Evolutionary conservation across 176 grass and related monocot genomes (phyloP).

Genomic region (Cocos nucifera): DNA sequence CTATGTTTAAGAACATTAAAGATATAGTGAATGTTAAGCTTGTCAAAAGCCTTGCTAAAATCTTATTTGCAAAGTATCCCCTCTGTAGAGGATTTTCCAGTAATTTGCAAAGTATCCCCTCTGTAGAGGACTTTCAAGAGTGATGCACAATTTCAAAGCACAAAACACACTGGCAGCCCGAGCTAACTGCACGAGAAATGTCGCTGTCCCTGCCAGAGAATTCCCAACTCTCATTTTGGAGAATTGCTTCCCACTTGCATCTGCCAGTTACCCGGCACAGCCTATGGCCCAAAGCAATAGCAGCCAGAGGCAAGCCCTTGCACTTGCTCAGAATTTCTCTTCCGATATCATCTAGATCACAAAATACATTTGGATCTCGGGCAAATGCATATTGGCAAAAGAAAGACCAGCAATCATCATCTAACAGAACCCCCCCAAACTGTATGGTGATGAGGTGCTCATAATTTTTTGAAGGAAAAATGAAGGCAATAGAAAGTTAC

Average conservation of each 20-base stretch:
- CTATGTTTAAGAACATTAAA: too few relatives aligned
- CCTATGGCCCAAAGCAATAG: slow-evolving; percentile 19
- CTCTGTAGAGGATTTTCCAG: too few relatives aligned
- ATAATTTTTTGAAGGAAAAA: too few relatives aligned
- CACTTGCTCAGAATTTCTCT: slow-evolving; percentile 21
- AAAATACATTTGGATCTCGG: background rate
- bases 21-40: too few relatives aligned
- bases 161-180: slow-evolving; percentile 22
- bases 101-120: too few relatives aligned
- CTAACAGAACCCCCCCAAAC: slow-evolving; percentile 4
- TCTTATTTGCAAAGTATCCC: too few relatives aligned
- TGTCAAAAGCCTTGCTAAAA: too few relatives aligned
- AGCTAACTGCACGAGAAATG: background rate
- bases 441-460: background rate
- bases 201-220: background rate
- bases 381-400: background rate
- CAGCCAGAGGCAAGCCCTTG: slow-evolving; percentile 24
- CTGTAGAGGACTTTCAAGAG: too few relatives aligned
- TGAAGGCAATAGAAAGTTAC: too few relatives aligned
- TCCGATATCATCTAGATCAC: slow-evolving; percentile 4
- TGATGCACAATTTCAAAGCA: too few relatives aligned
- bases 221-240: background rate
- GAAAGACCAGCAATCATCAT: slow-evolving; percentile 26
- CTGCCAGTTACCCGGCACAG: slow-evolving; percentile 18
- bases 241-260: slow-evolving; percentile 23